Base-by-base conservation (phyloP, 768 basidiomycete genomes). In the Lentinula sp. region DNA sequence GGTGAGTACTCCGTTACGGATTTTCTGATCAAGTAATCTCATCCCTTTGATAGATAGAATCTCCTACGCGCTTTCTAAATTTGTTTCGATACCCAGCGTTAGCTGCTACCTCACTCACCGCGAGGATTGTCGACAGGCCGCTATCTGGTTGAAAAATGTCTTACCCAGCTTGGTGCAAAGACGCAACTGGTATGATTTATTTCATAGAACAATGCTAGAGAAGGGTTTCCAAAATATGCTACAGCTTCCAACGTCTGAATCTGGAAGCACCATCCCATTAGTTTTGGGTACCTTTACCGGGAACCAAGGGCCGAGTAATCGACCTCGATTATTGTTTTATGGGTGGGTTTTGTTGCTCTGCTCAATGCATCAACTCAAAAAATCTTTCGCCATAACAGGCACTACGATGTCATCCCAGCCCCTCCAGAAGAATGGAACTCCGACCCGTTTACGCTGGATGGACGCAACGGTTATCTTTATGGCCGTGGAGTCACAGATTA, bases 321-420 rank as follows among this genome's bases (percentile, higher is more conserved):
- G 87, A 62, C 90, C 84, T 6, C 81, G 95, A 5, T 80, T 98
- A 2, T 75, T 98, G 11, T 95, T 96, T 73, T 99, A 98, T 65
- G 96, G 95, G 87, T 90, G 67, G 31, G 79, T 65, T 23, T 31
- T n/a, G 31, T 58, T 23, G 54, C 55, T 9, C 5, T 15, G 15
- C 55, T 21, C 28, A 42, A 61, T 37, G 21, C 39, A 8, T 31
- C 35, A 45, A 31, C 18, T 35, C 55, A n/a, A 28, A 53, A 35
- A 28, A 16, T 52, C 31, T 40, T 60, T n/a, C 61, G 51, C 55
- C 52, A 43, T 15, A 6, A 8, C 52, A 93, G 93, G 2, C 97
- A 99, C 71, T 99, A 98, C 75, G 97, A 99, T 66, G 93, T 98
- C n/a, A 92, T 98, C 52, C 78, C 88, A 0, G 94, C 95, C 0